Percentiles rank a stretch among this genome's conserved stretches.
Conservation (phyloP, 306 rosid species). For the Trifolium dubium region DNA sequence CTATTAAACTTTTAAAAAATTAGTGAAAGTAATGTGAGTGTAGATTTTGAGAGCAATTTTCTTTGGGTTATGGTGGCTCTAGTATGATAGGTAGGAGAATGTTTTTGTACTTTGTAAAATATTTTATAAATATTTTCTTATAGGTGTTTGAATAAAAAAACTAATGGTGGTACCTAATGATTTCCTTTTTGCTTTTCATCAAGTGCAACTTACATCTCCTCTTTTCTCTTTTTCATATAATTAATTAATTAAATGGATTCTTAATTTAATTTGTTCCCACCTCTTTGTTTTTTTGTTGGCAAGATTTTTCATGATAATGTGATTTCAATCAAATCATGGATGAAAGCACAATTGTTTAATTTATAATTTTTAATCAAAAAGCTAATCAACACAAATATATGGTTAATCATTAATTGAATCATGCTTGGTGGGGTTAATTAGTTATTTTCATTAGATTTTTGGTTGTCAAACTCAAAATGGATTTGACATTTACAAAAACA, state of each 20-base stretch:
- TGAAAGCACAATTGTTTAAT: constrained; percentile 16
- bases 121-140: background rate
- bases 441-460: constrained; percentile 18
- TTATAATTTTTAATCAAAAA: constrained; percentile 12
- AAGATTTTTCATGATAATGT: constrained; percentile 41
- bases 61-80: background rate
- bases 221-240: constrained; percentile 8
- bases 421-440: constrained; percentile 34
- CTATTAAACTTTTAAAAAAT: too few relatives aligned
- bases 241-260: constrained; percentile 31
- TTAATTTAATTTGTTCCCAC: background rate
- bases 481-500: background rate
- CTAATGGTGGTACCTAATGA: constrained; percentile 23
- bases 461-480: constrained; percentile 41
- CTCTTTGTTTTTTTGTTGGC: background rate
- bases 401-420: constrained; percentile 31
- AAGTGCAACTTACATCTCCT: constrained; percentile 29
- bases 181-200: constrained; percentile 43
- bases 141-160: background rate
- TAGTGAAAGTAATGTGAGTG: background rate
- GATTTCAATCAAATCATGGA: constrained; percentile 46
- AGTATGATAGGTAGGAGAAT: background rate
- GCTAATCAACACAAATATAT: constrained; percentile 31
- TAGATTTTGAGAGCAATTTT: background rate
- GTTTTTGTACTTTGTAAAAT: background rate